Evolutionary conservation across 2,329 filamentous ascomycete genomes (phyloP), one percentile per base, ranked within the genome.

Genomic region (Penicillium sp.): DNA sequence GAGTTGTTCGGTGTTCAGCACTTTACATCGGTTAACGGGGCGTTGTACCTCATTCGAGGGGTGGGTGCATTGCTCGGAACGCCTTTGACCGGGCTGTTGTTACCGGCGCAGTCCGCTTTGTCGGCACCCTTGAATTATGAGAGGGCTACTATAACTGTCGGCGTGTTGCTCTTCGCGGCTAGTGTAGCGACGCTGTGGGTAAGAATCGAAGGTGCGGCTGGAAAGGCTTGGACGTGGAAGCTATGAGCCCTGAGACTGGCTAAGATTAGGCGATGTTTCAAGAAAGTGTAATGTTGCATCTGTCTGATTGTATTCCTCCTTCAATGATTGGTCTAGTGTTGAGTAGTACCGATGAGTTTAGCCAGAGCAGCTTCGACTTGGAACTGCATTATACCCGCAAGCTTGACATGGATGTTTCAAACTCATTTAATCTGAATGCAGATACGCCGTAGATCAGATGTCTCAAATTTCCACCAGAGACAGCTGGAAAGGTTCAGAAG

Each of bases 21-120:
- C 24, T 76, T 75, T 49, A 74, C 74, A 7, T 72, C 69, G 16
- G 74, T 77, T 3, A 77, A 71, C 46, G 75, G 75, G 1, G 70
- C 75, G 7, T 61, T 78, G 53, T 77, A 77, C 58, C 70, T 77
- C 52, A 69, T 77, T 41, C 70, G 73, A 40, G 76, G 75, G 1
- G 64, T 76, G 9, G 75, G 72, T 0, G 73, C 75, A 16, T 58
- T 78, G 33, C 60, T 76, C 47, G 75, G 76, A n/a, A 77, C 74
- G 7, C 76, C 76, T 4, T 63, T 76, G 52, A 71, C 65, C 9
- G 67, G 68, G 6, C 27, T 70, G 58, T 47, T 70, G 46, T 65
- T 76, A 22, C 64, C 67, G 2, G 60, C 60, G 4, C 56, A 64
- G 22, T 63, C 60, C 5, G 68, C 67, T 1, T 50, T 70, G 24